Conservation (phyloP, 163 green algal genomes). For the Scenedesmus sp. region DNA sequence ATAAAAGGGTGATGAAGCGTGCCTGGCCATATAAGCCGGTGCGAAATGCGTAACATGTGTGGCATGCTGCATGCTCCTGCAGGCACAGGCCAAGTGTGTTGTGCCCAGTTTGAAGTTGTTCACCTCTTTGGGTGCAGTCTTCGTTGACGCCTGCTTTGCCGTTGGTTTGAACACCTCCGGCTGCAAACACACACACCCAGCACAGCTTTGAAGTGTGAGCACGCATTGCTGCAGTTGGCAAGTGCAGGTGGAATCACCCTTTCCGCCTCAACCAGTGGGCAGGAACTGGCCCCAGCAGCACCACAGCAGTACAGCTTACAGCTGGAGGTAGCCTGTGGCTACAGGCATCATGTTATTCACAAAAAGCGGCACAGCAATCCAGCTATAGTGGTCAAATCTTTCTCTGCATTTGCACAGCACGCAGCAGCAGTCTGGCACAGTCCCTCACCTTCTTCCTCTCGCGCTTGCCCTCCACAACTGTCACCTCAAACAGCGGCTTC, state of each 20-base stretch:
- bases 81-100: not conserved
- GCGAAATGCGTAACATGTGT: not conserved
- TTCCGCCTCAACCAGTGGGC: not conserved
- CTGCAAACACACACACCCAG: not conserved
- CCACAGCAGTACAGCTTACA: not conserved
- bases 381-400: not conserved
- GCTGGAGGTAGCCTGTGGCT: conserved; percentile 38
- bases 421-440: not conserved
- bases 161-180: not conserved
- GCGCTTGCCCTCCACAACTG: conserved; percentile 41
- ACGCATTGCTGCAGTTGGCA: not conserved
- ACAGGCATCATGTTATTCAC: conserved; percentile 44
- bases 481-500: not conserved
- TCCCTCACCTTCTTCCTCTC: conserved; percentile 46
- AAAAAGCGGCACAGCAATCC: not conserved
- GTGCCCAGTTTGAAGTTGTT: not conserved
- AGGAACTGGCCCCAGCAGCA: not conserved
- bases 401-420: not conserved
- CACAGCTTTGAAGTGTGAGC: not conserved
- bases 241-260: too few relatives aligned
- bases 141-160: not conserved
- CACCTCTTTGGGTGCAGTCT: not conserved
- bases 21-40: too few relatives aligned
- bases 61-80: not conserved
- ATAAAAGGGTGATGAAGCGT: not conserved